Evolutionary conservation across 2,329 filamentous ascomycete species (phyloP).

Genomic region (Pyricularia sp.): DNA sequence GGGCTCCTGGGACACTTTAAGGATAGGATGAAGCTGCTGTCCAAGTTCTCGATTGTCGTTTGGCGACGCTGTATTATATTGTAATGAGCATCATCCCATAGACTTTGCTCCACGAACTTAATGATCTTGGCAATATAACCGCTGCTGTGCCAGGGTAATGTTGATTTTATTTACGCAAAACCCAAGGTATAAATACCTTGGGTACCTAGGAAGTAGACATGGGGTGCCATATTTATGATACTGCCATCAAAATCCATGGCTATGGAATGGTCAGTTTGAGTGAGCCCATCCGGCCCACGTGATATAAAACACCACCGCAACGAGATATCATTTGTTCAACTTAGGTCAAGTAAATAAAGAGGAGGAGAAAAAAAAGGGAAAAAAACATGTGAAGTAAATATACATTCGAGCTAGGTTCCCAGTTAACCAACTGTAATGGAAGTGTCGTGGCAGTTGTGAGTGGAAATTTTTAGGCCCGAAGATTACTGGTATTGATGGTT

Average conservation of each 20-base stretch:
- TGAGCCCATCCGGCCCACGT: no score
- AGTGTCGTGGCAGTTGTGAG: background rate
- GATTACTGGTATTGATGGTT: background rate
- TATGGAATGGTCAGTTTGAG: no score
- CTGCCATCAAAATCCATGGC: no score
- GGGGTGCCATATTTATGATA: no score
- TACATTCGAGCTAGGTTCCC: no score
- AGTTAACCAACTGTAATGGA: background rate
- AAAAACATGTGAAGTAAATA: background rate
- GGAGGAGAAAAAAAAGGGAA: no score
- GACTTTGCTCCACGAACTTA: background rate
- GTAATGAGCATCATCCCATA: constrained; percentile 15
- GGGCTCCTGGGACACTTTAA: background rate
- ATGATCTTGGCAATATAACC: background rate
- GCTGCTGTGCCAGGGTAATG: background rate
- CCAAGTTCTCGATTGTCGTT: background rate
- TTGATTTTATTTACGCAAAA: background rate
- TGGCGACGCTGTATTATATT: constrained; percentile 6
- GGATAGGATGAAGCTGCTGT: background rate
- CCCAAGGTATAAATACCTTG: no score
- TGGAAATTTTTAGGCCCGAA: background rate
- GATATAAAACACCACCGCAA: no score
- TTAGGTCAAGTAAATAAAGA: no score
- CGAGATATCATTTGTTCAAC: no score
- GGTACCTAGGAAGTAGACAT: no score